phyloP scores from a whole-genome alignment of 129 eudicot species.

The Chrysanthemum makinoi region DNA sequence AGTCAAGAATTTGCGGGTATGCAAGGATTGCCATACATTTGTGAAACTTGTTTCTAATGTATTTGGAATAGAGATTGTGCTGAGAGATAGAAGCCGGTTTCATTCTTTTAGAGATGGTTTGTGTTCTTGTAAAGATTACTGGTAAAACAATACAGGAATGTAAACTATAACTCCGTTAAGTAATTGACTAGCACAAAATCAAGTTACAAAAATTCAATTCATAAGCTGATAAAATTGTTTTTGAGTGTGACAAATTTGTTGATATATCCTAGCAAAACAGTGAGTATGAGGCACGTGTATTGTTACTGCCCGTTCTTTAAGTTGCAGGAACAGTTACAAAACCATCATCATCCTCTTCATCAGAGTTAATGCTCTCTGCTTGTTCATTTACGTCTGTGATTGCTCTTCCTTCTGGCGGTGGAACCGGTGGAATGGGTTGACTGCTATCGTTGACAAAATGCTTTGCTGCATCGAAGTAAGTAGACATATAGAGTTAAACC shows the following conservation, averaged over 20 bases:
- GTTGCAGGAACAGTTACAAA: slow-evolving; percentile 34
- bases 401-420: slow-evolving; percentile 37
- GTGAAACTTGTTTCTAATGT: slow-evolving; percentile 57
- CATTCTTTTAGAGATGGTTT: slow-evolving; percentile 40
- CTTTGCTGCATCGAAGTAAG: slow-evolving; percentile 22
- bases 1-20: slow-evolving; percentile 52
- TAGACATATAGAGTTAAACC: neutral
- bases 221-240: slow-evolving; percentile 4
- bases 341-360: slow-evolving; percentile 30
- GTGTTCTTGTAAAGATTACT: slow-evolving; percentile 57
- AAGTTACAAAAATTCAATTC: slow-evolving; percentile 18
- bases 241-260: neutral
- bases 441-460: slow-evolving; percentile 31
- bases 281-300: no score
- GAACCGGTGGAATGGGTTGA: slow-evolving; percentile 33
- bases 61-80: slow-evolving; percentile 38
- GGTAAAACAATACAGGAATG: slow-evolving; percentile 30
- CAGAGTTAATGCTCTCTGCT: slow-evolving; percentile 11
- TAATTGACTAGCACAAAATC: neutral
- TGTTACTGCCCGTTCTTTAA: neutral
- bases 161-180: neutral
- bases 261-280: neutral
- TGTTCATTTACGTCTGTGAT: slow-evolving; percentile 13
- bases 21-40: slow-evolving; percentile 54
- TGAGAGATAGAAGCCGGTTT: slow-evolving; percentile 64